Conservation (phyloP, 164 flowering plant genomes). For the Kalanchoe fedtschenkoi region DNA sequence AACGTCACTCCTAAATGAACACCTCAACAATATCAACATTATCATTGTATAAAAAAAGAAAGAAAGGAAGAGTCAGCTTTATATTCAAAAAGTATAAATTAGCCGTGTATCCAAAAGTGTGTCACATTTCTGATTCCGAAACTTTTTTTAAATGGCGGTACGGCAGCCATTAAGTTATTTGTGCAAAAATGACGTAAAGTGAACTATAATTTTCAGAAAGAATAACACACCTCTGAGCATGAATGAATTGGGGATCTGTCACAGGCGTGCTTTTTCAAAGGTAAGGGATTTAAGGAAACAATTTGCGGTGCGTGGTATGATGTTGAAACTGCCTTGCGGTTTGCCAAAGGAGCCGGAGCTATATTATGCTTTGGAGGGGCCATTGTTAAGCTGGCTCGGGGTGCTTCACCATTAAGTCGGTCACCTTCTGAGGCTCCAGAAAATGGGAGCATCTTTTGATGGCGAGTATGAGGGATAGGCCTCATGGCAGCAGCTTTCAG, state of each 20-base stretch:
- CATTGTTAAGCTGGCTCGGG: constrained; percentile 32
- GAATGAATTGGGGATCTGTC: constrained; percentile 68
- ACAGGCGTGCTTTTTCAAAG: constrained; percentile 97
- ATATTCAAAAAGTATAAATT: too few relatives aligned
- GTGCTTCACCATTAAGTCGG: constrained; percentile 37
- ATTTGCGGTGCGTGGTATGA: constrained; percentile 72
- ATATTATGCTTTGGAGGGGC: constrained; percentile 37
- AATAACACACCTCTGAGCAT: constrained; percentile 76
- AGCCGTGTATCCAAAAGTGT: too few relatives aligned
- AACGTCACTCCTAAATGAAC: too few relatives aligned
- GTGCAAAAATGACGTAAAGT: not conserved
- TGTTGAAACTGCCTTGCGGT: constrained; percentile 57
- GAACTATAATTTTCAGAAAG: not conserved
- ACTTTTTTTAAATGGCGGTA: too few relatives aligned
- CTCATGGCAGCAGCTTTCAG: constrained; percentile 75
- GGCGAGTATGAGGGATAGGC: constrained; percentile 78
- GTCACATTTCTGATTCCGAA: too few relatives aligned
- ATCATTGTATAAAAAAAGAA: too few relatives aligned
- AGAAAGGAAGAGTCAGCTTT: too few relatives aligned
- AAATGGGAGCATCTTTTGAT: constrained; percentile 70
- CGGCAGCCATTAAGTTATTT: too few relatives aligned
- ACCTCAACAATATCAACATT: too few relatives aligned
- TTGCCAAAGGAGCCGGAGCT: constrained; percentile 39
- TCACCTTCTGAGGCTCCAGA: constrained; percentile 44
- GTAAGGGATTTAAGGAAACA: constrained; percentile 84